Base-by-base conservation (phyloP, 495 filamentous ascomycete species). In the Cudoniella acicularis region DNA sequence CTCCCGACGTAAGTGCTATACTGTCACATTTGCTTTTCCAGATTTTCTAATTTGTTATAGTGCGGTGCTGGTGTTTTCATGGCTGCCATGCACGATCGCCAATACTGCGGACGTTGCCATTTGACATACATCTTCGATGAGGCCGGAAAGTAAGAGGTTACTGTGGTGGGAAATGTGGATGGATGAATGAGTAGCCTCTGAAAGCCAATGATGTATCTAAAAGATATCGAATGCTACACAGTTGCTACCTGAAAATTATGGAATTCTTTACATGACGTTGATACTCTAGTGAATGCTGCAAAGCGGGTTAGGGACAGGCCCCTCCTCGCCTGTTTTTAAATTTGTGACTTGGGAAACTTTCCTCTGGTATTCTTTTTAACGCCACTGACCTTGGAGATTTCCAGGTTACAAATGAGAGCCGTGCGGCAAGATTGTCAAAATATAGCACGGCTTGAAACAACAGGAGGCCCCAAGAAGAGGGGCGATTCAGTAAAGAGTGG, bases 51-150 rank as follows among this genome's bases (percentile, higher is more conserved):
- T n/a, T n/a, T 3, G 48, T 48, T 50, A 56, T 49, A 69, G 92
- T 98, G 94, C 75, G 94, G 94, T 83, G 94, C 94, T 69, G 94
- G 94, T 89, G 84, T 97, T 83, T 99, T 99, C 90, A 99, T 99
- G 94, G 94, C 94, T 75, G 91, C 93, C 69, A 96, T 96, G 91
- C 90, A 95, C 81, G 96, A 99, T 81, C 90, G 94, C 70, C 95
- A 99, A 76, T 99, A 99, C 87, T 99, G 94, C 75, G 94, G 94
- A 64, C 89, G 88, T 73, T 99, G 94, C 87, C 94, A 99, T 83
- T 86, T 98, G 60, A 99, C 94, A 81, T 99, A 99, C 82, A 92
- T 98, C 79, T 98, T 99, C 80, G 95, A 98, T 77, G 82, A 80
- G 59, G 64, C 64, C 27, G 64, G 64, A 67, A 67, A 78, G 62